Evolutionary conservation across 1,284 basidiomycete species (phyloP), one percentile per base, ranked within the genome.

Genomic region (Abortiporus biennis): DNA sequence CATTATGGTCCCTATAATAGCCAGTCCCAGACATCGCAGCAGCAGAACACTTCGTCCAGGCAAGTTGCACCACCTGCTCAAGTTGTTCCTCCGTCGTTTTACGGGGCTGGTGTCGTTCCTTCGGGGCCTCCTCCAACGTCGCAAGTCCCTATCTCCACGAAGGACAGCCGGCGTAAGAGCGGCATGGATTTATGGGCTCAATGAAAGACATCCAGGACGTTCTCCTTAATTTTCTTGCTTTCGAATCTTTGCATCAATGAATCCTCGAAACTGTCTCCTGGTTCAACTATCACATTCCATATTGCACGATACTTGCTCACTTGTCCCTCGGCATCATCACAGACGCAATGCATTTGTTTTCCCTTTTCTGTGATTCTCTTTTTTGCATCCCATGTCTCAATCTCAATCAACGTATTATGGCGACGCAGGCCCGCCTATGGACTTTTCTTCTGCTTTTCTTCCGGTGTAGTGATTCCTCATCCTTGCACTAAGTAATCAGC

Each of bases 151-250:
- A 17, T 51, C 45, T 62, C 62, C 40, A 50, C 66, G 45, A 81
- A 83, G 62, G 82, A 83, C 46, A 62, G 62, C 32, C 68, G 82
- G 55, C 70, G 80, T 56, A 65, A 76, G 49, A 83, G 78, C 53
- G 80, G 76, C 46, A 80, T 85, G 75, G 84, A 87, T 59, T 58
- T 77, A 42, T 88, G 85, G 85, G 76, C 78, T 48, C 77, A 84
- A 69, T 86, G 66, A 80, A 38, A 15, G 24, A n/a, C 21, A 6
- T 30, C 16, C 24, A 35, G 25, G 23, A 32, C 34, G 49, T 53
- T 54, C 54, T 47, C 49, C 47, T 45, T 51, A 50, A 48, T 47
- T 43, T 42, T 29, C 39, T 53, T 39, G 48, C 42, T 52, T 52
- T 49, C 39, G 47, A 32, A 32, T 36, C 46, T 25, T n/a, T n/a